Evolutionary conservation across 352 stramenopile species (phyloP).

Genomic region (Phytophthora syringae): DNA sequence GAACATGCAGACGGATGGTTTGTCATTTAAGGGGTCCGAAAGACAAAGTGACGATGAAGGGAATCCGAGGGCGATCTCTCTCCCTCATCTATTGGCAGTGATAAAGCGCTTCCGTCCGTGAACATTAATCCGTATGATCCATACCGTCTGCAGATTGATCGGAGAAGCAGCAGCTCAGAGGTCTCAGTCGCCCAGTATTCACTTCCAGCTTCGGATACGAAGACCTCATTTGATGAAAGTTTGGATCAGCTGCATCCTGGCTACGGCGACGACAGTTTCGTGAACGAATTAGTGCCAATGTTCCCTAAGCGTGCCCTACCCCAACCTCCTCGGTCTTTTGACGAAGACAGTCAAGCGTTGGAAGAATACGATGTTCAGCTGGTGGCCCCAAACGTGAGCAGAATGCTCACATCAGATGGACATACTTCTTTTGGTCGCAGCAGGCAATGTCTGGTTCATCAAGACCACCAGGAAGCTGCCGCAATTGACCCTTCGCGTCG

Average conservation of each 20-base stretch:
- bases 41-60: slow-evolving; percentile 8
- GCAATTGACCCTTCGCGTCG: slow-evolving; percentile 5
- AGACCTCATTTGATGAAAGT: slow-evolving; percentile 67
- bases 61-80: slow-evolving; percentile 1
- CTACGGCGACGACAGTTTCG: slow-evolving; percentile 47
- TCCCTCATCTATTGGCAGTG: slow-evolving; percentile 6
- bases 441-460: slow-evolving; percentile 13
- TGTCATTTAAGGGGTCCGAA: slow-evolving; percentile 11
- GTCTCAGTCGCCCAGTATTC: slow-evolving; percentile 59
- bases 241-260: slow-evolving; percentile 29
- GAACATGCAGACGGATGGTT: not conserved
- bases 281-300: slow-evolving; percentile 70
- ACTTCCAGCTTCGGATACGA: slow-evolving; percentile 60
- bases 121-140: slow-evolving; percentile 18
- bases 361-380: slow-evolving; percentile 50
- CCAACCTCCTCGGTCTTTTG: slow-evolving; percentile 6
- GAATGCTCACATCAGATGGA: slow-evolving; percentile 32
- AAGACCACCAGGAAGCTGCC: not conserved
- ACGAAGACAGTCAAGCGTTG: slow-evolving; percentile 24
- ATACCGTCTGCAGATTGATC: slow-evolving; percentile 38
- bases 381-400: slow-evolving; percentile 41
- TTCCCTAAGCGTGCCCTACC: slow-evolving; percentile 39
- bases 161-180: slow-evolving; percentile 35
- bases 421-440: slow-evolving; percentile 23
- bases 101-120: not conserved